phyloP scores from a whole-genome alignment of 257 asterid genomes.

The Przewalskia tangutica region DNA sequence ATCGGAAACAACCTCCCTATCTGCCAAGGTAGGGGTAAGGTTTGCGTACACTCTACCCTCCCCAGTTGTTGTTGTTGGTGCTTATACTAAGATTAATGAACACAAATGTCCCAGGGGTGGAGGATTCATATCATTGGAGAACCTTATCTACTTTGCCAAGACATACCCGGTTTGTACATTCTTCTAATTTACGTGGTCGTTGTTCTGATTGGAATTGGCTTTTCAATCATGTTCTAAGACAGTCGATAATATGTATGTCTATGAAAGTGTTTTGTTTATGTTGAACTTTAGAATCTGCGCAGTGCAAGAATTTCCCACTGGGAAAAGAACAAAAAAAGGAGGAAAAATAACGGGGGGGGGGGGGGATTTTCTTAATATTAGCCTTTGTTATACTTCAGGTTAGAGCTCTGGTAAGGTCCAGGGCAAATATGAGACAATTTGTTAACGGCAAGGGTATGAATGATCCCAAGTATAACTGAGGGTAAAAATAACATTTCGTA shows the following conservation, averaged over 20 bases:
- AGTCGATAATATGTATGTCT: not conserved
- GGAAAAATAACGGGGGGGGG: not conserved
- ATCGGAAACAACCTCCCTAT: too few relatives aligned
- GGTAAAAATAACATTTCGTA: not conserved
- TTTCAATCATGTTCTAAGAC: not conserved
- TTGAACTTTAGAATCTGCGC: not conserved
- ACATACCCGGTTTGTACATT: slow-evolving; percentile 63
- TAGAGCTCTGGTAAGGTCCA: not conserved
- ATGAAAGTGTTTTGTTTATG: not conserved
- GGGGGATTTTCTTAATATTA: not conserved
- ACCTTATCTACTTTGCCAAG: slow-evolving; percentile 81
- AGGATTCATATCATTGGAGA: slow-evolving; percentile 92
- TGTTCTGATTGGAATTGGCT: not conserved
- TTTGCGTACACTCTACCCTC: too few relatives aligned
- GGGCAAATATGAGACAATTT: not conserved
- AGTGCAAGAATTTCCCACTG: not conserved
- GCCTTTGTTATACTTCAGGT: too few relatives aligned
- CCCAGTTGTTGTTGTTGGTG: not conserved
- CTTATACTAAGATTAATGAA: slow-evolving; percentile 7
- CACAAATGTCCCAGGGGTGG: slow-evolving; percentile 64
- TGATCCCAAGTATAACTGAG: not conserved
- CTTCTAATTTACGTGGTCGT: slow-evolving; percentile 3
- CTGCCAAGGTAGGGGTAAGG: too few relatives aligned
- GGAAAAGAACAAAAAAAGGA: not conserved
- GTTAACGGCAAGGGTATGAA: not conserved